phyloP scores from a whole-genome alignment of 177 flowering plant species.

The Vitis hybrid region DNA sequence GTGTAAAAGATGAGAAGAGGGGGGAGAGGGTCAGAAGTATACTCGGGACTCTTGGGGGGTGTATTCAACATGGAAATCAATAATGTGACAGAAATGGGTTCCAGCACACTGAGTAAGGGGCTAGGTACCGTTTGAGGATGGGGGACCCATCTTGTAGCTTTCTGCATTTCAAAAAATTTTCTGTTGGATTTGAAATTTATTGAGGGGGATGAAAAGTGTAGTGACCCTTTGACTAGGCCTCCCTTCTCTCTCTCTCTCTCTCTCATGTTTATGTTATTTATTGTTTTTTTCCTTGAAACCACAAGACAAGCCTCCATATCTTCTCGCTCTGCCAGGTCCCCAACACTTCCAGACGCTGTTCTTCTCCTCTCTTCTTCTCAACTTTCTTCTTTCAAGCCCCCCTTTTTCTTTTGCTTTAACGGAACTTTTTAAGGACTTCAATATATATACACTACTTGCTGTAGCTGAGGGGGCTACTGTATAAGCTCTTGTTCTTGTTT shows the following conservation, averaged over 20 bases:
- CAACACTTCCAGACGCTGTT: not conserved
- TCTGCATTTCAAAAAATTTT: conserved; percentile 33
- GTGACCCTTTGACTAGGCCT: conserved; percentile 17
- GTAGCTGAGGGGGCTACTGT: conserved; percentile 7
- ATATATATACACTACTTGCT: not conserved
- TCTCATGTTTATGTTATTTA: not conserved
- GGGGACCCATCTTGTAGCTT: conserved; percentile 18
- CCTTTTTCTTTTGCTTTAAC: conserved; percentile 7
- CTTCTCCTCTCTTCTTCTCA: not conserved
- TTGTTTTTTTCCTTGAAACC: conserved; percentile 20
- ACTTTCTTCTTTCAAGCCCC: conserved; percentile 4
- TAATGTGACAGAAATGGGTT: not conserved
- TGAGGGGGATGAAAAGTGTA: conserved; percentile 33
- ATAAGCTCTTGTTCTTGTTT: conserved; percentile 1
- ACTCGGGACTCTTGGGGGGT: no score
- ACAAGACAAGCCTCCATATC: not conserved
- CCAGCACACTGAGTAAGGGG: not conserved
- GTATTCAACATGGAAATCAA: conserved; percentile 12
- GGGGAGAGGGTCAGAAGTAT: no score
- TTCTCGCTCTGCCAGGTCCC: not conserved
- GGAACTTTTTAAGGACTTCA: conserved; percentile 10
- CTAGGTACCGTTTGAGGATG: conserved; percentile 28
- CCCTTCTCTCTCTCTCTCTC: conserved; percentile 13
- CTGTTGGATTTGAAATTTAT: conserved; percentile 41
- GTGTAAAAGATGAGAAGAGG: no score